phyloP scores from a whole-genome alignment of 1,284 basidiomycete species.

The Leccinum ponderosum region DNA sequence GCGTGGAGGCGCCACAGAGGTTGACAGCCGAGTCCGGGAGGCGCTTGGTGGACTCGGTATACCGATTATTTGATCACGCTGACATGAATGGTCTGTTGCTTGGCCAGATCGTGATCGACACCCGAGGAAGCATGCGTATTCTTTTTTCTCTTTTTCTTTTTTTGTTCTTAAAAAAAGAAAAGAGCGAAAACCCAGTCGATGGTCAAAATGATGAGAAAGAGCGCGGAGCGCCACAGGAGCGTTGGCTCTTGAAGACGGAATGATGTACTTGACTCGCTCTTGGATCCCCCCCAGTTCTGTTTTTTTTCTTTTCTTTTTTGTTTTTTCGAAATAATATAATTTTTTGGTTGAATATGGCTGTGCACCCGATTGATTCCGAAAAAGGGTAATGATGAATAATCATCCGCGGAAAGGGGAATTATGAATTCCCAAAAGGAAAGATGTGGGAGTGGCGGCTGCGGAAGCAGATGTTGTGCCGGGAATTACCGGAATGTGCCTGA shows the following conservation, averaged over 20 bases:
- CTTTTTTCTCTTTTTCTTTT: conserved; percentile 3
- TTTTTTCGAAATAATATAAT: conserved; percentile 9
- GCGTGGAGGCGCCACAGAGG: conserved; percentile 24
- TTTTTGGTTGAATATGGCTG: conserved; percentile 17
- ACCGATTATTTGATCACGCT: conserved; percentile 25
- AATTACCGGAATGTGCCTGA: conserved; percentile 37
- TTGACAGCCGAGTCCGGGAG: conserved; percentile 29
- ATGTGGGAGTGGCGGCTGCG: conserved; percentile 40
- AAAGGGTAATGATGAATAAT: conserved; percentile 31
- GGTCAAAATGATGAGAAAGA: conserved; percentile 38
- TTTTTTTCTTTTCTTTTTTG: neutral
- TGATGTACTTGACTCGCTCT: conserved; percentile 14
- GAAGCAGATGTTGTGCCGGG: conserved; percentile 36
- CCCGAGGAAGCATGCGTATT: conserved; percentile 15
- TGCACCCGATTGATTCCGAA: conserved; percentile 19
- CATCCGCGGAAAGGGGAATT: conserved; percentile 25
- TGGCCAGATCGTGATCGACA: conserved; percentile 29
- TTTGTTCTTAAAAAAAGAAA: neutral
- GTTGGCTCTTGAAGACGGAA: conserved; percentile 6
- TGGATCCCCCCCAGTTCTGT: conserved; percentile 13
- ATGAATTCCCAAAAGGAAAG: conserved; percentile 29
- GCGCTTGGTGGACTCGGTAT: conserved; percentile 35
- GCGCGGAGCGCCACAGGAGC: conserved; percentile 39
- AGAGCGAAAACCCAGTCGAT: conserved; percentile 20
- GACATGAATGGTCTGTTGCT: conserved; percentile 29